Evolutionary conservation across 148 eudicot species (phyloP).

Genomic region (Heliosperma pusillum): DNA sequence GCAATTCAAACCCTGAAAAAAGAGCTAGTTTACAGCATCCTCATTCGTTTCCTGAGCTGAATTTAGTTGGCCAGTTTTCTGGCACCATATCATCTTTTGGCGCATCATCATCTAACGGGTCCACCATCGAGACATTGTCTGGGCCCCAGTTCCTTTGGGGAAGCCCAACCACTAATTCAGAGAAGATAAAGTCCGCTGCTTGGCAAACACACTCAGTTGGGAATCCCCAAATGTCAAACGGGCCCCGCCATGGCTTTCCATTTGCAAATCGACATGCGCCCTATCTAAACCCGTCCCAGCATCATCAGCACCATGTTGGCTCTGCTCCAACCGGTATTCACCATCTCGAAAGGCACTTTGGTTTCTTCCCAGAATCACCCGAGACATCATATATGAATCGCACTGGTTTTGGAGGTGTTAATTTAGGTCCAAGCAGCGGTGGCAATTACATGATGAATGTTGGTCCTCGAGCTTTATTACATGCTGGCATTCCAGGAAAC

Average conservation of each 20-base stretch:
- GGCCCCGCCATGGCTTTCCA: slow-evolving; percentile 48
- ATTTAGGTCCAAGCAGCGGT: slow-evolving; percentile 44
- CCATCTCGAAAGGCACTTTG: slow-evolving; percentile 55
- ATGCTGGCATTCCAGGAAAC: slow-evolving; percentile 39
- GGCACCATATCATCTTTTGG: slow-evolving; percentile 50
- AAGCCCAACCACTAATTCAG: slow-evolving; percentile 45
- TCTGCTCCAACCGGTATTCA: slow-evolving; percentile 76
- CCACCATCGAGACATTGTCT: slow-evolving; percentile 65
- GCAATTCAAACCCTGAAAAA: slow-evolving; percentile 37
- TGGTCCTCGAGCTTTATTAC: slow-evolving; percentile 41
- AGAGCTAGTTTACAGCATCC: slow-evolving; percentile 48
- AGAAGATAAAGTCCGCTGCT: slow-evolving; percentile 37
- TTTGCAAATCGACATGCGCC: slow-evolving; percentile 40
- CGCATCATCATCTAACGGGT: slow-evolving; percentile 55
- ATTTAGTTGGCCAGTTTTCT: slow-evolving; percentile 40
- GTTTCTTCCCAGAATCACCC: slow-evolving; percentile 57
- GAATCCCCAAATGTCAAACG: slow-evolving; percentile 43
- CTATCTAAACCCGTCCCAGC: slow-evolving; percentile 35
- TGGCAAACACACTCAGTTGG: slow-evolving; percentile 40
- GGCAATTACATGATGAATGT: slow-evolving; percentile 43
- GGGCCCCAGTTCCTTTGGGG: slow-evolving; percentile 92
- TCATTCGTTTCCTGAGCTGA: slow-evolving; percentile 69
- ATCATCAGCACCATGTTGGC: slow-evolving; percentile 58
- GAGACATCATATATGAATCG: slow-evolving; percentile 47
- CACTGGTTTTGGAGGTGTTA: slow-evolving; percentile 43